Conservation (phyloP, 179 eudicot genomes). For the Heliamphora pulchella region DNA sequence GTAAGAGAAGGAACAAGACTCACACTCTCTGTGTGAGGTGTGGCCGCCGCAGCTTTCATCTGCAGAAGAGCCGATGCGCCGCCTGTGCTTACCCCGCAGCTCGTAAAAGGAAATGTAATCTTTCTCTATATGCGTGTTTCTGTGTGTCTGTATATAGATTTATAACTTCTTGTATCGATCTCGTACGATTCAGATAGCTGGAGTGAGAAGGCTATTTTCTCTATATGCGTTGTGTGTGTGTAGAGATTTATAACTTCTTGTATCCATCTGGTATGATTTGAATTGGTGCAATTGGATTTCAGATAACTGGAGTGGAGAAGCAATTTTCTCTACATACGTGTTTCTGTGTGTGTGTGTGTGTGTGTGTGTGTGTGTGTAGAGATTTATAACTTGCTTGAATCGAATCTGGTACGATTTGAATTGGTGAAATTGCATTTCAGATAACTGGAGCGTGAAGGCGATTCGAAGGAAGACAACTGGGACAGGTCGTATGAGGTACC, state of each 20-base stretch:
- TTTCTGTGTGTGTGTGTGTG: too few species aligned
- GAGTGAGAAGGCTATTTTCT: constrained; percentile 73
- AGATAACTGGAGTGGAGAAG: too few species aligned
- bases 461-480: constrained; percentile 93
- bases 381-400: too few species aligned
- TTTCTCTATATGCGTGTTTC: neutral
- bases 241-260: too few species aligned
- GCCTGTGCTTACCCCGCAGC: constrained; percentile 81
- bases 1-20: constrained; percentile 73
- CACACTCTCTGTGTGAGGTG: constrained; percentile 78
- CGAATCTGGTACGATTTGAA: too few species aligned
- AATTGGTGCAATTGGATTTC: too few species aligned
- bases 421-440: constrained; percentile 19
- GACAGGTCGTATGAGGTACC: constrained; percentile 90
- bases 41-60: constrained; percentile 79
- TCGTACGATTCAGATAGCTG: constrained; percentile 45
- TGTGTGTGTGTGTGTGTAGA: too few species aligned
- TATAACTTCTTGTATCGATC: neutral
- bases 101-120: constrained; percentile 47
- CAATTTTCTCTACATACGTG: too few species aligned
- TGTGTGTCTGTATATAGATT: neutral
- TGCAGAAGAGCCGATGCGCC: constrained; percentile 76
- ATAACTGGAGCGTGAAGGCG: constrained; percentile 92
- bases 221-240: neutral
- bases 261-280: too few species aligned